Evolutionary conservation across 2,329 filamentous ascomycete species (phyloP).

Genomic region (Ophiocordyceps camponoti-leonardi): DNA sequence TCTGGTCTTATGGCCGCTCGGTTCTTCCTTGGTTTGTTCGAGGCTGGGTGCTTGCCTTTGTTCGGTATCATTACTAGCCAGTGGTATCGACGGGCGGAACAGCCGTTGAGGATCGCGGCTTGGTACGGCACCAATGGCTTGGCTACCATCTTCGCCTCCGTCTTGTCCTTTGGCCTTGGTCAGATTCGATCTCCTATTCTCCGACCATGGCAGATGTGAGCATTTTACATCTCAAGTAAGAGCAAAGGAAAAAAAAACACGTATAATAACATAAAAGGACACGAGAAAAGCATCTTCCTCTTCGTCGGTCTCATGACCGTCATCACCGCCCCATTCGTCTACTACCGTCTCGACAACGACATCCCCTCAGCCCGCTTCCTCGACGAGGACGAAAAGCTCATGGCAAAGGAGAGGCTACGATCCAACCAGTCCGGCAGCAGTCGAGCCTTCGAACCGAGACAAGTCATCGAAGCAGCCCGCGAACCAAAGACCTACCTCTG

Average conservation of each 20-base stretch:
- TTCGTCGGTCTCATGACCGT: constrained; percentile 45
- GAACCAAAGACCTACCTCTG: constrained; percentile 41
- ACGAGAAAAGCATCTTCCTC: constrained; percentile 28
- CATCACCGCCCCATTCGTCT: constrained; percentile 36
- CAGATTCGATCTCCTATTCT: constrained; percentile 23
- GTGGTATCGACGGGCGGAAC: constrained; percentile 34
- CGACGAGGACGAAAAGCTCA: constrained; percentile 44
- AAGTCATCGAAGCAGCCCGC: constrained; percentile 33
- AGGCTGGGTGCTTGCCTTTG: constrained; percentile 33
- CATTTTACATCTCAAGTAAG: background rate
- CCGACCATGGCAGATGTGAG: constrained; percentile 9
- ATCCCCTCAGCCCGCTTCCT: constrained; percentile 38
- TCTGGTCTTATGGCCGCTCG: constrained; percentile 28
- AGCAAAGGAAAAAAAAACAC: background rate
- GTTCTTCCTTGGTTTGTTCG: constrained; percentile 28
- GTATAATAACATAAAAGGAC: background rate
- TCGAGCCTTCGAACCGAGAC: constrained; percentile 49
- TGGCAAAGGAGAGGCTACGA: constrained; percentile 55
- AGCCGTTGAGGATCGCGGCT: constrained; percentile 43
- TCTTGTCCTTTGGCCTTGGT: constrained; percentile 37
- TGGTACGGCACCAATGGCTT: constrained; percentile 49
- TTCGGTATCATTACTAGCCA: constrained; percentile 28
- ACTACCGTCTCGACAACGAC: constrained; percentile 42
- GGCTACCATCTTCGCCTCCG: constrained; percentile 38
- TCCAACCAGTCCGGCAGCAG: constrained; percentile 62